A percentile compares a stretch with the other conserved stretches of the same genome.
These are phyloP conservation scores for Neurospora sp. DNA, from an alignment of 495 filamentous ascomycete species.

Conservation along the genomic window DNA sequence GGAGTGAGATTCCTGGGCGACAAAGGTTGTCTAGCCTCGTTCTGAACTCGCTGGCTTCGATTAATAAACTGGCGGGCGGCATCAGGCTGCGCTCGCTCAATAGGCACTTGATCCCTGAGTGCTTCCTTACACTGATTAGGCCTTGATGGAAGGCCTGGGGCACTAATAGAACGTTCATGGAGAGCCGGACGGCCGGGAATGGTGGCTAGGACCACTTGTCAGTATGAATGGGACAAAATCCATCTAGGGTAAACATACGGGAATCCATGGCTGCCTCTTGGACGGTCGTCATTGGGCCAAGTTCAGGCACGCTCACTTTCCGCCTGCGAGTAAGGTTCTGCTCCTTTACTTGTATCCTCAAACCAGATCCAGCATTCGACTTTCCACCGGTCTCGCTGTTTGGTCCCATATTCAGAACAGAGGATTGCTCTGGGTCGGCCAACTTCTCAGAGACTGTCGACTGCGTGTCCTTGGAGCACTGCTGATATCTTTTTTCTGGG, in stretches of 20 bases:
- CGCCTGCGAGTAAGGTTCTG: conserved; percentile 43
- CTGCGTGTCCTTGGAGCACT: conserved; percentile 39
- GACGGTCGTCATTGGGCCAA: conserved; percentile 58
- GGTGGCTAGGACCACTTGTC: conserved; percentile 44
- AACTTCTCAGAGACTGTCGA: conserved; percentile 28
- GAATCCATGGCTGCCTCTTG: conserved; percentile 62
- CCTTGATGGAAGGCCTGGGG: conserved; percentile 44
- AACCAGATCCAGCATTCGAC: conserved; percentile 24
- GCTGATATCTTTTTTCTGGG: conserved; percentile 42
- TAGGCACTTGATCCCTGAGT: conserved; percentile 19
- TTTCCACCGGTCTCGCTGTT: conserved; percentile 34
- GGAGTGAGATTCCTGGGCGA: conserved; percentile 42
- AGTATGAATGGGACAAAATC: conserved; percentile 5
- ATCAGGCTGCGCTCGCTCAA: conserved; percentile 19
- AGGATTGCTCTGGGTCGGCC: conserved; percentile 41
- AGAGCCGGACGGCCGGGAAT: conserved; percentile 60
- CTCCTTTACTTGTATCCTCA: conserved; percentile 42
- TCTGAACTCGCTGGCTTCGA: conserved; percentile 8
- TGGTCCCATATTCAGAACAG: conserved; percentile 36
- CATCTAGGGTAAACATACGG: conserved; percentile 43
- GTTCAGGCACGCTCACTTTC: conserved; percentile 54
- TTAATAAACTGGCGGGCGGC: conserved; percentile 4
- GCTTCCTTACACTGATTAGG: conserved; percentile 27
- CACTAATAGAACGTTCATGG: conserved; percentile 58
- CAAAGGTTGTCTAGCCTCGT: conserved; percentile 27